Evolutionary conservation across 78 protist genomes (phyloP).

Genomic region (Dictyostelium intermedium): DNA sequence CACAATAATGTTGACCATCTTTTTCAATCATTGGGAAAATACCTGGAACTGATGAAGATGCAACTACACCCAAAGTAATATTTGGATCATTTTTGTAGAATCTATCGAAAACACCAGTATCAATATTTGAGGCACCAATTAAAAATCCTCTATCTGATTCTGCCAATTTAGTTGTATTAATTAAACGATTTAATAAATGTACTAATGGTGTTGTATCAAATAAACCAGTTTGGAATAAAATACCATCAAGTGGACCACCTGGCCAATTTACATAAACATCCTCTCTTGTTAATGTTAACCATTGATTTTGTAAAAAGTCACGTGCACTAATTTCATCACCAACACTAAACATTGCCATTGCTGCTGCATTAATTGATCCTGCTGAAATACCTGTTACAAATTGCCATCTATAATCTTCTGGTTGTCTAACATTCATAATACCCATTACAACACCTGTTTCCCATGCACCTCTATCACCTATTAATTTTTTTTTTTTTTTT

Average conservation of each 20-base stretch:
- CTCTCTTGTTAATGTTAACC: constrained; percentile 20
- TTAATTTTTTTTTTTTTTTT: not conserved
- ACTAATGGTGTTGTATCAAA: constrained; percentile 17
- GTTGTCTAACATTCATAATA: not conserved
- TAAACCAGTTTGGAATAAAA: constrained; percentile 31
- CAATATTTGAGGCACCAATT: constrained; percentile 55
- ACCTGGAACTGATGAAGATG: constrained; percentile 40
- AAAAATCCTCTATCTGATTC: constrained; percentile 5
- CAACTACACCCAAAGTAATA: constrained; percentile 7
- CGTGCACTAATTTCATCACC: constrained; percentile 37
- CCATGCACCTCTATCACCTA: not conserved
- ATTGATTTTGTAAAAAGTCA: constrained; percentile 20
- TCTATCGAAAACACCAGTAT: constrained; percentile 16
- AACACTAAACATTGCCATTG: constrained; percentile 53
- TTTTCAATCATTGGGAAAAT: constrained; percentile 50
- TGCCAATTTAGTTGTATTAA: not conserved
- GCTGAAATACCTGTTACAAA: constrained; percentile 55
- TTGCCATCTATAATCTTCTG: constrained; percentile 28
- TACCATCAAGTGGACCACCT: constrained; percentile 48
- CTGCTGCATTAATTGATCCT: constrained; percentile 74
- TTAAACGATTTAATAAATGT: not conserved
- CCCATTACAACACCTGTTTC: not conserved
- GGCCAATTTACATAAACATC: constrained; percentile 31
- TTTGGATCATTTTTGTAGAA: constrained; percentile 28
- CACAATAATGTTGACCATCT: constrained; percentile 20